A percentile compares a stretch with the other conserved stretches of the same genome.
Conservation (phyloP, 352 stramenopile species). For the Globisporangium nunn region DNA sequence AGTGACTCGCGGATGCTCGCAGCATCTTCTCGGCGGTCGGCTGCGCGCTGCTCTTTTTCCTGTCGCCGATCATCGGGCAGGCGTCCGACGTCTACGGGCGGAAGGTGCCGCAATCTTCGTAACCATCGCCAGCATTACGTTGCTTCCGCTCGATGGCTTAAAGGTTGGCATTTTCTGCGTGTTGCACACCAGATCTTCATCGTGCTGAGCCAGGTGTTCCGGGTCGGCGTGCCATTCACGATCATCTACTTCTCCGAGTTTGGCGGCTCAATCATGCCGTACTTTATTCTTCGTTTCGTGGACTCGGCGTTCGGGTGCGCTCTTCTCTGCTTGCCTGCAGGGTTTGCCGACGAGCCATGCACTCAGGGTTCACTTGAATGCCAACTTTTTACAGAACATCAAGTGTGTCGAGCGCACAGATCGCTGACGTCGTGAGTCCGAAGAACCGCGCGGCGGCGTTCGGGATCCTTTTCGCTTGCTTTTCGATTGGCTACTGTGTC, state of each 20-base stretch:
- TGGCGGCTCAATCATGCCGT: slow-evolving; percentile 46
- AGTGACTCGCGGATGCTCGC: background rate
- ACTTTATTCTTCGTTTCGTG: slow-evolving; percentile 50
- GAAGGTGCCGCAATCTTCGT: slow-evolving; percentile 33
- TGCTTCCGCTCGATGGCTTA: too few species aligned
- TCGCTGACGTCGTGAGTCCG: slow-evolving; percentile 54
- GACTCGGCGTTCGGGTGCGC: slow-evolving; percentile 46
- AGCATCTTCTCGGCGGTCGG: slow-evolving; percentile 64
- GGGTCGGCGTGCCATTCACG: slow-evolving; percentile 54
- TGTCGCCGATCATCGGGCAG: slow-evolving; percentile 66
- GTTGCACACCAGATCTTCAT: slow-evolving; percentile 34
- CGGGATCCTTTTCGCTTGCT: slow-evolving; percentile 44
- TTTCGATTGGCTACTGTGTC: slow-evolving; percentile 50
- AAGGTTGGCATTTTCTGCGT: too few species aligned
- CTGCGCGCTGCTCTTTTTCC: slow-evolving; percentile 50
- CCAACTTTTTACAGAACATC: slow-evolving; percentile 25
- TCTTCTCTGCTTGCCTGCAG: background rate
- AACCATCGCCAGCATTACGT: too few species aligned
- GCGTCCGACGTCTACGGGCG: slow-evolving; percentile 68
- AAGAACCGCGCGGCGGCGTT: slow-evolving; percentile 49
- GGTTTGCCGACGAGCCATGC: background rate
- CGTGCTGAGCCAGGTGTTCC: slow-evolving; percentile 52
- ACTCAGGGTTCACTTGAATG: background rate
- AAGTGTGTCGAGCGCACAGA: slow-evolving; percentile 44
- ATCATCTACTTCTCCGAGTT: slow-evolving; percentile 64